These are phyloP conservation scores for Amaranthus hypochondriacus DNA, from an alignment of 148 eudicot species.

Conservation along the genomic window DNA sequence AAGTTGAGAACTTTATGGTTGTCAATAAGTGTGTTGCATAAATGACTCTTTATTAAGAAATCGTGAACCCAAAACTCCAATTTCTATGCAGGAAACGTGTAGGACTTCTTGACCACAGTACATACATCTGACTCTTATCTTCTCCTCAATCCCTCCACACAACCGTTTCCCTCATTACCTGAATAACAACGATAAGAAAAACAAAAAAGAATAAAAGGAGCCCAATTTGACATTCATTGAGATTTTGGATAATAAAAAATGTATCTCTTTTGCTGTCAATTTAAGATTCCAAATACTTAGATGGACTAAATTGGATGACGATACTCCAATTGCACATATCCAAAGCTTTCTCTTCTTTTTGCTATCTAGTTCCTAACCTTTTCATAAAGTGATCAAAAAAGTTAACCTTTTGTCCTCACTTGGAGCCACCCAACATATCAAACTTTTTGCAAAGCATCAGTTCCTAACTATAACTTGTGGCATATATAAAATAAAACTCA, in stretches of 20 bases:
- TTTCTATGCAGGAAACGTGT: no score
- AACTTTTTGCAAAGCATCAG: no score
- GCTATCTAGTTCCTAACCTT: conserved; percentile 1
- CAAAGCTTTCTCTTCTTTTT: background rate
- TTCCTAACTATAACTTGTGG: conserved; percentile 3
- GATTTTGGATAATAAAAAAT: conserved; percentile 10
- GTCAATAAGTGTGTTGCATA: background rate
- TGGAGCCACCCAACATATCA: conserved; percentile 1
- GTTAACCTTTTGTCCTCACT: conserved; percentile 11
- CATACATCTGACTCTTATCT: conserved; percentile 3
- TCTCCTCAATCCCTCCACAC: background rate
- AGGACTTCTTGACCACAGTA: conserved; percentile 1
- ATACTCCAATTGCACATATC: conserved; percentile 15
- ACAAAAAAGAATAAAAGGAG: background rate
- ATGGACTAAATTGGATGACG: conserved; percentile 14
- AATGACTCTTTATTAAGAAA: background rate
- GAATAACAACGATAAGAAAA: background rate
- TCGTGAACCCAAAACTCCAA: background rate
- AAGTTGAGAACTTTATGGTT: background rate
- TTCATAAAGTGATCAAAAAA: background rate
- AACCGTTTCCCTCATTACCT: background rate
- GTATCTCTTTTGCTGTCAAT: conserved; percentile 1
- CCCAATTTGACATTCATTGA: conserved; percentile 7
- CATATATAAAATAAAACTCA: no score
- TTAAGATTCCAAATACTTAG: conserved; percentile 15